These are phyloP conservation scores for Viola odorata DNA, from an alignment of 345 rosid species.

Conservation along the genomic window DNA sequence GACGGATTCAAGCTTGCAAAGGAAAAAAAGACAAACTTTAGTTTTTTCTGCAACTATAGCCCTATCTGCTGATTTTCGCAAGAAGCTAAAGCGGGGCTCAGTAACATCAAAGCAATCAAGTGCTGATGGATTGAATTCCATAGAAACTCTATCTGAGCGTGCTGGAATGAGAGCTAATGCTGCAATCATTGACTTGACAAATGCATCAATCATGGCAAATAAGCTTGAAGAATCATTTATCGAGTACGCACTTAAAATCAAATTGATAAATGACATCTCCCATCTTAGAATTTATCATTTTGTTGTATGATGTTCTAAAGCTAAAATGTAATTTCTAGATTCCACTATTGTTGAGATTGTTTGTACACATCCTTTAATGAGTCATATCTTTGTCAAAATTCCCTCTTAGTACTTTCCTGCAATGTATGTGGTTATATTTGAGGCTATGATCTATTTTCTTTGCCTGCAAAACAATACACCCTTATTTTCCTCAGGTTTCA, in stretches of 20 bases:
- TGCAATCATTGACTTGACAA: conserved; percentile 88
- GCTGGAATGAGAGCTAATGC: conserved; percentile 86
- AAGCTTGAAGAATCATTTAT: conserved; percentile 86
- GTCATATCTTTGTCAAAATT: no score
- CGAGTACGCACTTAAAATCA: conserved; percentile 36
- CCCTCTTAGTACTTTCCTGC: no score
- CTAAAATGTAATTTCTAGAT: no score
- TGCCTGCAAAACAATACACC: no score
- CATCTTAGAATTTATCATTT: no score
- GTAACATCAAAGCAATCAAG: conserved; percentile 54
- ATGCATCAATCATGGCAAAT: conserved; percentile 57
- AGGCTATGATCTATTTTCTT: no score
- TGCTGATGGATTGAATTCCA: conserved; percentile 59
- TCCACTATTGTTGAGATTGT: no score
- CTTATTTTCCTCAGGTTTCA: no score
- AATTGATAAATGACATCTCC: no score
- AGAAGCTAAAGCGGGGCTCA: conserved; percentile 74
- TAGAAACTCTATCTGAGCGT: conserved; percentile 76
- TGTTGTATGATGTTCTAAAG: no score
- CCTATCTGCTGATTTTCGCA: conserved; percentile 83
- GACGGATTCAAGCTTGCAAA: conserved; percentile 52
- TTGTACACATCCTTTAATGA: no score
- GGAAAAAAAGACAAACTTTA: conserved; percentile 88
- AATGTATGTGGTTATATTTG: no score
- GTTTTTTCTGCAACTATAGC: conserved; percentile 97